Percentiles rank a stretch among this genome's conserved stretches.
Conservation (phyloP, 176 grass and related monocot species). For the Rhynchospora breviuscula region DNA sequence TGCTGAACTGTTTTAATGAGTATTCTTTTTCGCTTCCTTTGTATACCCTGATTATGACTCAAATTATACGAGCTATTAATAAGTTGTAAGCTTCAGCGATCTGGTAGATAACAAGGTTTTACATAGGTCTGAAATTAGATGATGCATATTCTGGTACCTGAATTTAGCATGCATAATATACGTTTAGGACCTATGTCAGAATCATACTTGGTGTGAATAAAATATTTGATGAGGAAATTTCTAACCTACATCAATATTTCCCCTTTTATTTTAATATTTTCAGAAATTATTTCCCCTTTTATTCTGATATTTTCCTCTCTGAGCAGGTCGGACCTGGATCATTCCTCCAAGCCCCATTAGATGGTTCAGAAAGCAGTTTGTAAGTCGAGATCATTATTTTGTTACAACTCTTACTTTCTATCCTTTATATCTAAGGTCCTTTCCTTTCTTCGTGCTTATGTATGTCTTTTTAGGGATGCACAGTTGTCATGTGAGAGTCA, state of each 20-base stretch:
- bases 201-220: neutral
- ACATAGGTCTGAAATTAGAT: neutral
- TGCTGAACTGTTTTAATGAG: neutral
- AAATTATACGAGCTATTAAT: slow-evolving; percentile 11
- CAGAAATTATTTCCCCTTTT: neutral
- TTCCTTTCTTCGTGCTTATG: slow-evolving; percentile 13
- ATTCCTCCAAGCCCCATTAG: slow-evolving; percentile 75
- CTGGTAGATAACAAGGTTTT: slow-evolving; percentile 17
- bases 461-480: slow-evolving; percentile 49
- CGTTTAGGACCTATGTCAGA: neutral
- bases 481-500: slow-evolving; percentile 79
- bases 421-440: slow-evolving; percentile 29
- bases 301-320: slow-evolving; percentile 27
- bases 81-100: neutral
- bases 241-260: neutral
- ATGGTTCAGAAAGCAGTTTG: slow-evolving; percentile 74
- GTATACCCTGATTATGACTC: neutral
- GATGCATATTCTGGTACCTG: neutral
- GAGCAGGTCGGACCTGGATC: slow-evolving; percentile 91
- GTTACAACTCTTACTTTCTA: slow-evolving; percentile 28
- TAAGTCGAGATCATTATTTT: slow-evolving; percentile 40
- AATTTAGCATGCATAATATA: neutral
- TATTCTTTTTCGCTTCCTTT: neutral
- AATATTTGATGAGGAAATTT: neutral
- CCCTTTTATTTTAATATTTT: slow-evolving; percentile 15